A percentile compares a stretch with the other conserved stretches of the same genome.
phyloP scores from a whole-genome alignment of 2,329 filamentous ascomycete species.

The Pseudogymnoascus sp. region DNA sequence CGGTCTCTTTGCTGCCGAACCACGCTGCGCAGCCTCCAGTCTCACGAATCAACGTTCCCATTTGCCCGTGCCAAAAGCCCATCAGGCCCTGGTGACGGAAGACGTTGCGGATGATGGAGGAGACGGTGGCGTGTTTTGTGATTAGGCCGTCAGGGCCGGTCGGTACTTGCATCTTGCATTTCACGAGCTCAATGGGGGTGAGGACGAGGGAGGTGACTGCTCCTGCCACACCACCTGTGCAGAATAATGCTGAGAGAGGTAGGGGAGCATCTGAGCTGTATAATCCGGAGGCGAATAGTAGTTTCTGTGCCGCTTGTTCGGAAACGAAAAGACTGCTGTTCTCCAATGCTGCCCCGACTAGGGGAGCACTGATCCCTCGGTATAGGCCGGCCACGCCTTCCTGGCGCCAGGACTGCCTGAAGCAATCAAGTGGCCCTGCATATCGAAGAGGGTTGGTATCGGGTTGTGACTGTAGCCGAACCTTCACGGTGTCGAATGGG shows the following conservation, averaged over 20 bases:
- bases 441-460: constrained; percentile 76
- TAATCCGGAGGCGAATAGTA: constrained; percentile 47
- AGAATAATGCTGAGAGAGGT: constrained; percentile 65
- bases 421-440: constrained; percentile 83
- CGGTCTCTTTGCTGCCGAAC: constrained; percentile 87
- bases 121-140: constrained; percentile 49
- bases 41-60: constrained; percentile 89
- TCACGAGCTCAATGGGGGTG: constrained; percentile 93
- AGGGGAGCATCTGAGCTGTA: constrained; percentile 50
- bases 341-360: constrained; percentile 85
- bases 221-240: constrained; percentile 79
- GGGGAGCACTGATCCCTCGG: constrained; percentile 83
- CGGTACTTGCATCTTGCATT: constrained; percentile 94
- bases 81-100: constrained; percentile 73
- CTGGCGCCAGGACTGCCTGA: constrained; percentile 70
- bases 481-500: constrained; percentile 97
- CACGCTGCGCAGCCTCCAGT: constrained; percentile 89
- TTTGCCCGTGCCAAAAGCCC: constrained; percentile 92
- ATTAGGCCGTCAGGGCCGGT: constrained; percentile 33
- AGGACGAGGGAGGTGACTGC: constrained; percentile 84
- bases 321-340: constrained; percentile 91
- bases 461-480: constrained; percentile 92
- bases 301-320: constrained; percentile 65
- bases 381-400: constrained; percentile 75
- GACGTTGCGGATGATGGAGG: constrained; percentile 67